Evolutionary conservation across 192 early-diverging fungal genomes (phyloP), one percentile per base, ranked within the genome.

Genomic region (Coemansia sp.): DNA sequence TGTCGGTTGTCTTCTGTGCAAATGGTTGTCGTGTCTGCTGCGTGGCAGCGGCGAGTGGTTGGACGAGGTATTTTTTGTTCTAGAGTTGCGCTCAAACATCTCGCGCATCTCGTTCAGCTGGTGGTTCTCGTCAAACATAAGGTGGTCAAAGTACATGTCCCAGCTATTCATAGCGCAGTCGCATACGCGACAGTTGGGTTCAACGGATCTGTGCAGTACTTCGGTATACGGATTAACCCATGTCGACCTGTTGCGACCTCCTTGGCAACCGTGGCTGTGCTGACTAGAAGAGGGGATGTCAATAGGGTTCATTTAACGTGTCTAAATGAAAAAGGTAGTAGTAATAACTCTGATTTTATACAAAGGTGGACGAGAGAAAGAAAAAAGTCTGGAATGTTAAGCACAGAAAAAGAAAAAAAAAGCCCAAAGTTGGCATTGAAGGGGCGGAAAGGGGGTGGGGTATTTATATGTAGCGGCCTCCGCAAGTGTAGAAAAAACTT

Each of bases 101-200:
- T 30, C 15, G 34, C 57, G 53, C 34, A 46, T 36, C 12, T 60
- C 58, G 39, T 71, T 71, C 10, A 65, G 33, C 24, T 57, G 62
- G 24, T 77, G 75, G 18, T 56, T 33, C 10, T 66, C 71, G 71
- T 78, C 77, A 71, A 78, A 78, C 18, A 64, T 70, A n/a, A 78
- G 51, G 21, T 78, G 77, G 44, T 78, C 77, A 36, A 66, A 78
- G 64, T 78, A 78, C 23, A 57, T 38, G 64, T 78, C 77, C 77
- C 71, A 78, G 63, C 61, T 73, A 41, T 55, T 49, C 77, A 78
- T 69, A n/a, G 45, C 23, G 38, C 64, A 62, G n/a, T 63, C 61
- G 56, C 77, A 78, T 2, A 73, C n/a, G 6, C 34, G 49, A 62
- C 77, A 78, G 33, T 52, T 72, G 21, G 77, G 77, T 63, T 73